Evolutionary conservation across 2,329 filamentous ascomycete species (phyloP).

Genomic region (Penicillium sp.): DNA sequence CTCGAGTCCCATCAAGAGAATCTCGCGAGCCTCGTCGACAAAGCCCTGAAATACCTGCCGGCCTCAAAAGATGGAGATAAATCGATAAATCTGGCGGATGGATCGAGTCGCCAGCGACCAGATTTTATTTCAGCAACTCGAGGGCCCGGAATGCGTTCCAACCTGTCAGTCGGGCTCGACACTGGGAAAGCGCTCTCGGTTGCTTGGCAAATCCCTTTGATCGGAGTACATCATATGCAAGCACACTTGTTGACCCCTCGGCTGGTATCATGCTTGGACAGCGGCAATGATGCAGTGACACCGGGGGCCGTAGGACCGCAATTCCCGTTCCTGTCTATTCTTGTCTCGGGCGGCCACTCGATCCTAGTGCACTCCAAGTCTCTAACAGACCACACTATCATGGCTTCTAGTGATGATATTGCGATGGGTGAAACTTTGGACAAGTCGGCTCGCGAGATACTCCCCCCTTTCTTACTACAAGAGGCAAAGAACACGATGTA

Average conservation of each 20-base stretch:
- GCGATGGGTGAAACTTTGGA: conserved; percentile 90
- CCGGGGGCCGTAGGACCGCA: conserved; percentile 42
- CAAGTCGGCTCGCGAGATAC: conserved; percentile 75
- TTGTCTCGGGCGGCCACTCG: conserved; percentile 91
- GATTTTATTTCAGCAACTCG: conserved; percentile 89
- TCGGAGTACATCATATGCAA: conserved; percentile 96
- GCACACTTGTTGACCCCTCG: conserved; percentile 89
- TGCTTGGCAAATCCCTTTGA: conserved; percentile 77
- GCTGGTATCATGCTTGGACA: conserved; percentile 65
- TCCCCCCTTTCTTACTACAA: conserved; percentile 63
- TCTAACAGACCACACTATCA: conserved; percentile 68
- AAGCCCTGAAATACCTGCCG: conserved; percentile 62
- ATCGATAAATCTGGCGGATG: conserved; percentile 22
- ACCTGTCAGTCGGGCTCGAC: conserved; percentile 75
- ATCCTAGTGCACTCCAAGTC: conserved; percentile 74
- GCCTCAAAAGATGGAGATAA: conserved; percentile 21
- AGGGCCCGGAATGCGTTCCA: conserved; percentile 83
- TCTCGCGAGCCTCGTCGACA: conserved; percentile 67
- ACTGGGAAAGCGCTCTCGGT: conserved; percentile 83
- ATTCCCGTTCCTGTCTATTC: conserved; percentile 84
- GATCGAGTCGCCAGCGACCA: conserved; percentile 52
- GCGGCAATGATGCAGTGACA: conserved; percentile 12
- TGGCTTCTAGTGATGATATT: conserved; percentile 74
- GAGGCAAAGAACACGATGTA: conserved; percentile 70
- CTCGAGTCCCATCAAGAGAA: conserved; percentile 73